phyloP scores from a whole-genome alignment of 805 yeast genomes.

The Cyberlindnera japonica region DNA sequence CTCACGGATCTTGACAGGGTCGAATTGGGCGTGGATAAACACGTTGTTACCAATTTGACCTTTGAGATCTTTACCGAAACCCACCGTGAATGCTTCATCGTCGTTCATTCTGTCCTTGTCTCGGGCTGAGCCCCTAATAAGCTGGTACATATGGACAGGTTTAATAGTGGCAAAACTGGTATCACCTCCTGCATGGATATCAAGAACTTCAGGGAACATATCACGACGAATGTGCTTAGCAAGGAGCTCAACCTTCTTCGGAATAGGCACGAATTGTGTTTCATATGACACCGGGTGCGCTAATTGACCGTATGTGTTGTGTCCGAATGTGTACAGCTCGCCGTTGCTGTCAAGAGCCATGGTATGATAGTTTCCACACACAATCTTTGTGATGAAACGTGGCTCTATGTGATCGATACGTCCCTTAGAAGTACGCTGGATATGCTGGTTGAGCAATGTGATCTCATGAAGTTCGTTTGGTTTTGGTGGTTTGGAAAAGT shows the following conservation, averaged over 20 bases:
- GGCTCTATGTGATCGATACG: constrained; percentile 24
- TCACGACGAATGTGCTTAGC: constrained; percentile 38
- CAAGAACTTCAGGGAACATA: constrained; percentile 43
- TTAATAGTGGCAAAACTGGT: constrained; percentile 51
- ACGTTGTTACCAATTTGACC: constrained; percentile 86
- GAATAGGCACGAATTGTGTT: constrained; percentile 67
- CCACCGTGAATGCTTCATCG: constrained; percentile 37
- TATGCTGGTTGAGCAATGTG: constrained; percentile 47
- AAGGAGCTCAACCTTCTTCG: constrained; percentile 48
- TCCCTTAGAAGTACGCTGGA: constrained; percentile 24
- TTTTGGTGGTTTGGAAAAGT: constrained; percentile 52
- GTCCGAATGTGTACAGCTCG: constrained; percentile 80
- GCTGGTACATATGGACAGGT: constrained; percentile 29
- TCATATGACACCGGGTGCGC: constrained; percentile 65
- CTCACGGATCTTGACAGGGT: constrained; percentile 53
- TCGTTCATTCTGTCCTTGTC: constrained; percentile 20
- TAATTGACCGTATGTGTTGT: constrained; percentile 79
- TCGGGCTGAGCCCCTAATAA: constrained; percentile 26
- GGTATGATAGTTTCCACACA: constrained; percentile 73
- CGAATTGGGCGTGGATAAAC: constrained; percentile 66
- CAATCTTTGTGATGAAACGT: constrained; percentile 53
- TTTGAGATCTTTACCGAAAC: constrained; percentile 80
- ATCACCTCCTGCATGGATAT: constrained; percentile 68
- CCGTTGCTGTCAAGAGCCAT: constrained; percentile 67
- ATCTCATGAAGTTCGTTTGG: constrained; percentile 51